A percentile compares a stretch with the other conserved stretches of the same genome.
Conservation (phyloP, 2,329 filamentous ascomycete species). For the Colletotrichum sp. region DNA sequence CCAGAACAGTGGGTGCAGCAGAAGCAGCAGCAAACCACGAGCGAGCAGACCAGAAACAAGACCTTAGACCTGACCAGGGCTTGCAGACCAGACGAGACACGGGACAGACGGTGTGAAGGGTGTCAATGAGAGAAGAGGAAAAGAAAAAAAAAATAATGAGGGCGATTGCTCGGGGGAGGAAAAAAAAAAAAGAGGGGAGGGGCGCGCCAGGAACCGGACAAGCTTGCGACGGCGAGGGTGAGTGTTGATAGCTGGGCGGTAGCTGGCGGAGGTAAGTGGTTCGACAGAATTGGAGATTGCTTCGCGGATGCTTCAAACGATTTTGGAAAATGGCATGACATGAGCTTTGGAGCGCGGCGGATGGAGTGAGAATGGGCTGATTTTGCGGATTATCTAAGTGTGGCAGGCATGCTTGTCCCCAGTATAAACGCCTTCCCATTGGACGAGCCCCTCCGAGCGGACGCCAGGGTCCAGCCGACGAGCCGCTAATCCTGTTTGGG, state of each 20-base stretch:
- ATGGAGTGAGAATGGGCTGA: constrained; percentile 23
- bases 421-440: constrained; percentile 5
- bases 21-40: constrained; percentile 1
- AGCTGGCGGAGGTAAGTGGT: not conserved
- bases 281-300: constrained; percentile 20
- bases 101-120: constrained; percentile 1
- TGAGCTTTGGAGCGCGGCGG: constrained; percentile 19
- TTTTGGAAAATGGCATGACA: constrained; percentile 22
- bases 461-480: constrained; percentile 4
- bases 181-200: not conserved
- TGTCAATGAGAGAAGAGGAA: constrained; percentile 1
- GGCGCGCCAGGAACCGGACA: constrained; percentile 7
- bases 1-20: constrained; percentile 13
- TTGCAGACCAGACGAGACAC: not conserved
- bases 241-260: not conserved
- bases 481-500: constrained; percentile 2
- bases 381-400: constrained; percentile 18
- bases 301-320: constrained; percentile 19
- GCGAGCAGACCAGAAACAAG: not conserved
- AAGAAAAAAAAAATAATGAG: not conserved
- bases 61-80: not conserved
- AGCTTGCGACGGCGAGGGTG: constrained; percentile 8
- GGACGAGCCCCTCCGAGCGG: not conserved
- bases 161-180: not conserved
- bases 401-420: constrained; percentile 9